Evolutionary conservation across 805 yeast genomes (phyloP), one percentile per base, ranked within the genome.

Genomic region (Saccharomycopsis synnaedendra): DNA sequence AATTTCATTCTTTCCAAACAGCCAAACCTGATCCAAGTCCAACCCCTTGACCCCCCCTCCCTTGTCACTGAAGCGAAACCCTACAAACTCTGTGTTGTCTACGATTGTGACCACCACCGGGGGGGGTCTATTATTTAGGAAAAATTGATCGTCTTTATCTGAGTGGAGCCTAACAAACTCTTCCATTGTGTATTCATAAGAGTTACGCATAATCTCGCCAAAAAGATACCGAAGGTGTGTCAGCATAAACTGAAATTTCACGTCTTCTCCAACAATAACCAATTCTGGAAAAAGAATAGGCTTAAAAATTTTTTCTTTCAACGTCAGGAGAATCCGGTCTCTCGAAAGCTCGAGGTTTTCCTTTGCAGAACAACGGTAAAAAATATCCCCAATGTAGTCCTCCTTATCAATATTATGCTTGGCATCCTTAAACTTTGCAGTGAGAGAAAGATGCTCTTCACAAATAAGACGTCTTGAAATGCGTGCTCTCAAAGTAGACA

Each of bases 391-490:
- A 64, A 75, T 63, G 62, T 76, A 71, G 64, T 74, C 70, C 58
- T 59, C 51, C 55, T 56, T 54, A 60, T 64, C 62, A 41, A 70
- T 64, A 48, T 67, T 70, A 39, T 56, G 60, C 10, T 41, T 42
- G 4, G 59, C 58, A 32, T 53, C 51, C 69, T 10, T 64, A 61
- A 77, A 82, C 51, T 83, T 76, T 35, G 78, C 74, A 0, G 95
- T 77, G 45, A 93, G 71, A 6, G 93, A 78, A 37, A 86, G 65
- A 65, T 93, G 97, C 61, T 90, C 96, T 65, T 90, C 96, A 40
- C 87, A 86, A 53, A 90, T 82, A 42, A 90, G 82, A 56, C 97
- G 70, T 65, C 98, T 71, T 55, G 95, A 82, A 38, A 90, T 85
- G 58, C 98, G 75, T 4, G 95, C 85, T 47, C 96, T 70, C 40